Conservation (phyloP, 129 eudicot genomes). For the Flaveria linearis region DNA sequence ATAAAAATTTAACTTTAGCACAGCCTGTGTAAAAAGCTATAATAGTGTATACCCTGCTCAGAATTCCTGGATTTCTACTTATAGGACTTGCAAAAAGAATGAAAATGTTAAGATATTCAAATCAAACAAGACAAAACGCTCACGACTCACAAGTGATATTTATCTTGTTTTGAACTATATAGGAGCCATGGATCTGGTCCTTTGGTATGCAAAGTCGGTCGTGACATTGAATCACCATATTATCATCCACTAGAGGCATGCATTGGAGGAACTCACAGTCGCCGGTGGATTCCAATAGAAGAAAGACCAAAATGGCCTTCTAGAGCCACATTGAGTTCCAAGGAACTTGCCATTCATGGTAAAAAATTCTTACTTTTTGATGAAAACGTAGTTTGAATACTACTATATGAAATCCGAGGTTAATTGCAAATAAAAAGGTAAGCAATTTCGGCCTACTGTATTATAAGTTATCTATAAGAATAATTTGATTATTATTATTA, state of each 20-base stretch:
- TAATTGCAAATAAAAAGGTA: slow-evolving; percentile 4
- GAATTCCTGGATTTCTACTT: not conserved
- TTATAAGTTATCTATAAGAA: not conserved
- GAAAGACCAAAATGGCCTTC: slow-evolving; percentile 88
- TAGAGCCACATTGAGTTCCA: slow-evolving; percentile 50
- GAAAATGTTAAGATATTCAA: not conserved
- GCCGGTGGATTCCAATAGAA: slow-evolving; percentile 83
- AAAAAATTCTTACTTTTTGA: slow-evolving; percentile 11
- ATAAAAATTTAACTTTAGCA: not conserved
- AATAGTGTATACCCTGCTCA: not conserved
- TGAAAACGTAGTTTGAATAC: not conserved
- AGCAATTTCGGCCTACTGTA: not conserved
- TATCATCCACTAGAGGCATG: slow-evolving; percentile 80
- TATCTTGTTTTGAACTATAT: slow-evolving; percentile 18
- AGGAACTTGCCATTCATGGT: slow-evolving; percentile 72
- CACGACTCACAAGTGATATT: not conserved
- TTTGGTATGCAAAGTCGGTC: slow-evolving; percentile 63
- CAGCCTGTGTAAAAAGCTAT: slow-evolving; percentile 1
- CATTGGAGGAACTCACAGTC: slow-evolving; percentile 90
- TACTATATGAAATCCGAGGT: not conserved
- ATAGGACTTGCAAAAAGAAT: not conserved
- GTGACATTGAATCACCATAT: slow-evolving; percentile 86
- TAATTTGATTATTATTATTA: not conserved
- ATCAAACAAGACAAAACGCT: not conserved
- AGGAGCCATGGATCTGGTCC: slow-evolving; percentile 70